A percentile compares a stretch with the other conserved stretches of the same genome.
Evolutionary conservation across 192 early-diverging fungal species (phyloP).

Genomic region (Podila minutissima): DNA sequence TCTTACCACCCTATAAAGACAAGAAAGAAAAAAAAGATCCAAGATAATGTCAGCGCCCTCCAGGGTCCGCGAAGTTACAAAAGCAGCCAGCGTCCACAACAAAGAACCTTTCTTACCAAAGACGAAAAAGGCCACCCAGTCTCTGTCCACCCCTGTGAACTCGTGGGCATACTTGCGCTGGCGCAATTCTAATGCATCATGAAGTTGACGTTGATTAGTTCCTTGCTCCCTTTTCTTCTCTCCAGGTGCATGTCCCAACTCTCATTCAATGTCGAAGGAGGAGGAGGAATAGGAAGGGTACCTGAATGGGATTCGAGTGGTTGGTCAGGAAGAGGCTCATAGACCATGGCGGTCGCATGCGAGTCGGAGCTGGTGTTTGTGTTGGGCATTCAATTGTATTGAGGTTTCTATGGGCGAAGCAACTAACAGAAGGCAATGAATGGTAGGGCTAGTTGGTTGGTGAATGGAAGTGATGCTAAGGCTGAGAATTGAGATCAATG

Average conservation of each 20-base stretch:
- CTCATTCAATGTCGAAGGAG: neutral
- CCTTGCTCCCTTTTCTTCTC: too few relatives aligned
- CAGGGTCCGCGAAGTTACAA: too few relatives aligned
- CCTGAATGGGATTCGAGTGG: neutral
- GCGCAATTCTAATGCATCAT: too few relatives aligned
- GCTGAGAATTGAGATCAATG: too few relatives aligned
- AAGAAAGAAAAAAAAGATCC: too few relatives aligned
- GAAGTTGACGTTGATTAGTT: too few relatives aligned
- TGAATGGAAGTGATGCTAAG: too few relatives aligned
- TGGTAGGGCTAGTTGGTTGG: too few relatives aligned
- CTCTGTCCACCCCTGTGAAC: neutral
- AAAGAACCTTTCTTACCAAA: neutral
- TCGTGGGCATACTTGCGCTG: neutral
- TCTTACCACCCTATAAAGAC: neutral
- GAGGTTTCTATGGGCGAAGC: neutral
- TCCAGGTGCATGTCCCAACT: too few relatives aligned
- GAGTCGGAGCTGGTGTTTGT: neutral
- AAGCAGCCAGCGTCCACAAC: too few relatives aligned
- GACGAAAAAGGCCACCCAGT: constrained; percentile 3
- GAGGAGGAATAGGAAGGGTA: neutral
- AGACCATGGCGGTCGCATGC: neutral
- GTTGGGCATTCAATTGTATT: neutral
- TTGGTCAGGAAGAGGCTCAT: neutral
- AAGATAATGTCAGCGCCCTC: too few relatives aligned
- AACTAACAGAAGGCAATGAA: neutral